phyloP scores from a whole-genome alignment of 2,329 filamentous ascomycete genomes.

The Neofusicoccum kwambonambiense region DNA sequence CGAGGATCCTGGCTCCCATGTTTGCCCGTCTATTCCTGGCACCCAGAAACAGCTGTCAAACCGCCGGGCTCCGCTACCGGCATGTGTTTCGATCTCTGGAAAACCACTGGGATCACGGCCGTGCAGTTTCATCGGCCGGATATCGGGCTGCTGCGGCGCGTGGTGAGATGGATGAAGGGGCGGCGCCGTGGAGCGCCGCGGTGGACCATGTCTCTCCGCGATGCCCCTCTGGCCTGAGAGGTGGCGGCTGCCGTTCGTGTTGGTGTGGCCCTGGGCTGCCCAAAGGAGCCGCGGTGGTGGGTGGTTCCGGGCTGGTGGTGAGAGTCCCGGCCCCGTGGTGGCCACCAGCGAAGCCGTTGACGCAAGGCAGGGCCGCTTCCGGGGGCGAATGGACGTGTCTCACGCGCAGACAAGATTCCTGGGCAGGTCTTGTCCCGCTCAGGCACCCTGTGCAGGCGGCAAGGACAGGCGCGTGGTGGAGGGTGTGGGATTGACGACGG shows the following conservation, averaged over 20 bases:
- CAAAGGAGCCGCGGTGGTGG: not conserved
- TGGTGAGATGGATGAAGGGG: not conserved
- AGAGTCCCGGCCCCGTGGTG: not conserved
- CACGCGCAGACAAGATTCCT: not conserved
- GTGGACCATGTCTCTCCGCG: not conserved
- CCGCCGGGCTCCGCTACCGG: not conserved
- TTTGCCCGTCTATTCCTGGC: not conserved
- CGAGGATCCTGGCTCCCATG: not conserved
- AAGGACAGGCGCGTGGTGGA: not conserved
- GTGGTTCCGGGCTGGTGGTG: not conserved
- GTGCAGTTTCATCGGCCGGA: not conserved
- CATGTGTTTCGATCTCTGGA: not conserved
- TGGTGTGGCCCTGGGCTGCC: not conserved
- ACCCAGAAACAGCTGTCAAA: not conserved
- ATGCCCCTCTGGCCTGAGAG: not conserved
- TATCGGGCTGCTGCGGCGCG: not conserved
- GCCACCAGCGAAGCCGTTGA: not conserved
- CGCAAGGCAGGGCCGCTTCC: not conserved
- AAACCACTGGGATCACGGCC: not conserved
- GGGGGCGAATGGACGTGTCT: not conserved
- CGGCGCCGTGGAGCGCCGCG: not conserved
- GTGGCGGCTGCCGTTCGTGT: not conserved
- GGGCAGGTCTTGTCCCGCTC: conserved; percentile 1
- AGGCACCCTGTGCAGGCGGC: not conserved
- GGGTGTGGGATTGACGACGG: not conserved